Conservation (phyloP, 768 basidiomycete species). For the Boletellus ananas region DNA sequence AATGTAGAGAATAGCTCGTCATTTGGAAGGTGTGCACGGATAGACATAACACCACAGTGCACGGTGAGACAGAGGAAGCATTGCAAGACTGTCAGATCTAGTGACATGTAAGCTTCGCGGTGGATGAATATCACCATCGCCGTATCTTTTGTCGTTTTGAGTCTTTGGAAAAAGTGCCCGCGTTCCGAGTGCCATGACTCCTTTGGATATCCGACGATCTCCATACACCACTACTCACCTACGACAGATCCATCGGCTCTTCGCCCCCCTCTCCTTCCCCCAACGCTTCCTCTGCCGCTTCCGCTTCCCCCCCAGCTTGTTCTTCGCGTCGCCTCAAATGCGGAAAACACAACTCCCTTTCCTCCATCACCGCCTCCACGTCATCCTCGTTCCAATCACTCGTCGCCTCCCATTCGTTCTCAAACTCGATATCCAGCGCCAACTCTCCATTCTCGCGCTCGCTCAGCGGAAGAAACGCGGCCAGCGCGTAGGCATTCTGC, state of each 20-base stretch:
- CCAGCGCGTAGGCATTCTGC: conserved; percentile 14
- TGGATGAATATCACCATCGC: too few species aligned
- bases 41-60: too few species aligned
- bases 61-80: too few species aligned
- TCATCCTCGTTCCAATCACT: conserved; percentile 92
- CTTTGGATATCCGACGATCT: too few species aligned
- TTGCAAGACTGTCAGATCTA: too few species aligned
- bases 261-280: conserved; percentile 40
- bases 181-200: too few species aligned
- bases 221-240: not conserved
- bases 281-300: not conserved
- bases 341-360: conserved; percentile 69
- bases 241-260: conserved; percentile 39
- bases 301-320: not conserved
- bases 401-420: conserved; percentile 86
- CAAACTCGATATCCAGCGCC: conserved; percentile 77
- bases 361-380: conserved; percentile 68
- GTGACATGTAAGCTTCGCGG: too few species aligned
- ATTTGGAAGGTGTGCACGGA: too few species aligned
- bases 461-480: conserved; percentile 26
- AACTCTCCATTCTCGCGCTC: conserved; percentile 51
- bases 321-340: conserved; percentile 13
- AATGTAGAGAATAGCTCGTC: too few species aligned
- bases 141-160: too few species aligned
- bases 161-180: too few species aligned